These are phyloP conservation scores for Hansenula sp. DNA, from an alignment of 1,139 yeast genomes.

Conservation along the genomic window DNA sequence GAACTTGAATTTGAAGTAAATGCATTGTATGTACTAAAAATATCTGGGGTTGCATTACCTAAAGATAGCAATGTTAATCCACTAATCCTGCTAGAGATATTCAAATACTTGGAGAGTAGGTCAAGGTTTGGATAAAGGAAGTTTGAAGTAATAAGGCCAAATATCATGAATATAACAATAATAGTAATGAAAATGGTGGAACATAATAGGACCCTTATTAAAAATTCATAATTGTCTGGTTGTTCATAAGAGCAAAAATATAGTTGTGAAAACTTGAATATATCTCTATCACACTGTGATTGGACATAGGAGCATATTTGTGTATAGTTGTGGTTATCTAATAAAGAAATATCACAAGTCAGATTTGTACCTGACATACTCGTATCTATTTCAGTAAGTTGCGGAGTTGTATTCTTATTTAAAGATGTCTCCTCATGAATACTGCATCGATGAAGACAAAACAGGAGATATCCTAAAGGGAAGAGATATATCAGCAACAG, in stretches of 20 bases:
- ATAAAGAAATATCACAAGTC: conserved; percentile 4
- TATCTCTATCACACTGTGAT: conserved; percentile 5
- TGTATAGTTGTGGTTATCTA: not conserved
- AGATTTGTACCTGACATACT: not conserved
- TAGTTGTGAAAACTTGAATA: conserved; percentile 4
- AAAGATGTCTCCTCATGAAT: too few species aligned
- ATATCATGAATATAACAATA: conserved; percentile 43
- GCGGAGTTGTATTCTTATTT: too few species aligned
- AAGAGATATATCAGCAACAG: not conserved
- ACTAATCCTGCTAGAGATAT: conserved; percentile 73
- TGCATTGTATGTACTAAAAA: conserved; percentile 80
- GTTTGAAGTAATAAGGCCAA: conserved; percentile 75
- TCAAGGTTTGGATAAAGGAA: conserved; percentile 72
- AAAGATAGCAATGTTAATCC: conserved; percentile 86
- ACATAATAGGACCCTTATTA: not conserved
- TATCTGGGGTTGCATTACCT: conserved; percentile 93
- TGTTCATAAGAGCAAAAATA: conserved; percentile 8
- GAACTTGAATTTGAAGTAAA: conserved; percentile 64
- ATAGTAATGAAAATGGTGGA: conserved; percentile 11
- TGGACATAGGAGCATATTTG: conserved; percentile 7
- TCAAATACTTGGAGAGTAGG: conserved; percentile 53
- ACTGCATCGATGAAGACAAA: not conserved
- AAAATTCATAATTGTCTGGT: too few species aligned
- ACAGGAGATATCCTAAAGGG: not conserved
- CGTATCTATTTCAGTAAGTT: not conserved